A percentile compares a stretch with the other conserved stretches of the same genome.
Conservation (phyloP, 164 flowering plant genomes). For the Saururus chinensis region DNA sequence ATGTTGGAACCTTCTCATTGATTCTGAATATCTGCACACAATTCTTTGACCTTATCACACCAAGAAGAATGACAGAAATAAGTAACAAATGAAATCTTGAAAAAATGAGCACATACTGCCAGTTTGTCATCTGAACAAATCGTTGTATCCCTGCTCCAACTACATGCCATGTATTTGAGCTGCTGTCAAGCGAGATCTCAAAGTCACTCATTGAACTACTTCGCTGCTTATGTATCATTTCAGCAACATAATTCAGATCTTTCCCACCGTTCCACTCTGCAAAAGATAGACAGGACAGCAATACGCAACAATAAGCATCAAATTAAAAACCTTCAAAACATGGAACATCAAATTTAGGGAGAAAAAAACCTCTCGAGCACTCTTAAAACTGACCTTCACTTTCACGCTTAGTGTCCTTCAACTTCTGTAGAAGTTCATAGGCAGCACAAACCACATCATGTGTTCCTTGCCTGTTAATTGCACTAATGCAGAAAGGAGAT, state of each 20-base stretch:
- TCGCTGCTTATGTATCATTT: slow-evolving; percentile 53
- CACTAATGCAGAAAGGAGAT: slow-evolving; percentile 81
- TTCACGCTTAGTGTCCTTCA: slow-evolving; percentile 20
- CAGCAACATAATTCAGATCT: slow-evolving; percentile 76
- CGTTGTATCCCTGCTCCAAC: slow-evolving; percentile 81
- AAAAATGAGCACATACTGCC: slow-evolving; percentile 50
- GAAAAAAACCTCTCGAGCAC: background rate
- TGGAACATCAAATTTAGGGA: background rate
- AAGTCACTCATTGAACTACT: slow-evolving; percentile 72
- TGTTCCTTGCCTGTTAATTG: slow-evolving; percentile 69
- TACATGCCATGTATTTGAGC: slow-evolving; percentile 62
- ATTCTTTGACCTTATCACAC: background rate
- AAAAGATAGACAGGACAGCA: background rate
- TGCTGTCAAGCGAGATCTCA: slow-evolving; percentile 52
- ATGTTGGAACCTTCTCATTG: slow-evolving; percentile 86
- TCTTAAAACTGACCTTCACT: slow-evolving; percentile 12
- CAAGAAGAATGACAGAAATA: background rate
- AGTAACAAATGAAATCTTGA: background rate
- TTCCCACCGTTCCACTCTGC: slow-evolving; percentile 28
- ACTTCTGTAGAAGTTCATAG: slow-evolving; percentile 44
- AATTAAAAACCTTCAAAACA: background rate
- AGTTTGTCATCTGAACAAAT: slow-evolving; percentile 96
- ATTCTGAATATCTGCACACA: slow-evolving; percentile 66
- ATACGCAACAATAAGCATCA: background rate
- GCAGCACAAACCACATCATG: slow-evolving; percentile 75